Evolutionary conservation across 345 rosid genomes (phyloP), one percentile per base, ranked within the genome.

Genomic region (Noccaea bulbosa): DNA sequence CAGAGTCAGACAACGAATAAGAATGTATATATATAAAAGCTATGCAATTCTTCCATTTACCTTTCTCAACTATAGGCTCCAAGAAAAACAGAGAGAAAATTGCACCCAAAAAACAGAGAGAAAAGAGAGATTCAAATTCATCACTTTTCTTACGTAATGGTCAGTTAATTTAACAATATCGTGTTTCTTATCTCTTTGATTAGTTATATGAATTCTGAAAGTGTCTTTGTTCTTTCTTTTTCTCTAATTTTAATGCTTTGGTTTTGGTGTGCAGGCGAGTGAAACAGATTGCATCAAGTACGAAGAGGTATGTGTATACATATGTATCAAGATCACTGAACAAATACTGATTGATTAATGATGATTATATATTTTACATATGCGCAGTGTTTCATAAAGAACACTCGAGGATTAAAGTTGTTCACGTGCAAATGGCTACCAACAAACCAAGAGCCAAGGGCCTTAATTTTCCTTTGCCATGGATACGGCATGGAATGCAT

Each of bases 401-500:
- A 86, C 73, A 69, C 86, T 22, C 67, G 91, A 81, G 89, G 93
- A 45, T 14, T 71, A 72, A 82, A 90, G 80, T 84, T 93, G 50
- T 91, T 88, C 72, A 87, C 97, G 1, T 91, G 98, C 71, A 70
- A 63, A 69, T 93, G 98, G 97, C 16, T 85, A 43, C 97, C 94
- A 3, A 5, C 12, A 17, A 75, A 76, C 12, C 72, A 78, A 74
- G 88, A 86, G 66, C 85, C 91, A 10, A 85, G 80, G 70, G 97
- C 83, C 49, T 63, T 91, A 76, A 61, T 91, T 73, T 93, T 87
- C 76, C 59, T 93, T 46, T 93, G 94, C 78, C 97, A 93, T 78
- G 97, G 98, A 4, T 93, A 87, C 44, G 97, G 77, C 77, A 87
- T 93, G 97, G 98, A 93, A 52, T 93, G 97, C 75, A 52, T 93